These are phyloP conservation scores for Fusarium albosuccineum DNA, from an alignment of 2,329 filamentous ascomycete species.

Conservation along the genomic window DNA sequence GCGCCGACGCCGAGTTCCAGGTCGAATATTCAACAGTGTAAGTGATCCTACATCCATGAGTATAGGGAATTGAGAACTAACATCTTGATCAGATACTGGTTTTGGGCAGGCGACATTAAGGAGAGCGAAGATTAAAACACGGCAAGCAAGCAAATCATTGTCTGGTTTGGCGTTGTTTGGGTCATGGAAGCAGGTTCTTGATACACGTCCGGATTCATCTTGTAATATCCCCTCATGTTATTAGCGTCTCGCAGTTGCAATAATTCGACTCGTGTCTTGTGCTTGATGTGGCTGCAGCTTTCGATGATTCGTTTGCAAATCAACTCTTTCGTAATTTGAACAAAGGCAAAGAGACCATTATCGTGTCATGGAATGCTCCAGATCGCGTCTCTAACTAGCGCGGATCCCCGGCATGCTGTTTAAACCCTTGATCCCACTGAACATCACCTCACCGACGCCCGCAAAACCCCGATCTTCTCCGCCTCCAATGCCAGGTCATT, in stretches of 20 bases:
- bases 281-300: not conserved
- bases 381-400: not conserved
- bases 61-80: constrained; percentile 24
- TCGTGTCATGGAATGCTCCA: not conserved
- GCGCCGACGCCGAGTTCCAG: constrained; percentile 72
- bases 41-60: constrained; percentile 55
- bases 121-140: constrained; percentile 20
- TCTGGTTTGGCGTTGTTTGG: constrained; percentile 8
- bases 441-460: constrained; percentile 4
- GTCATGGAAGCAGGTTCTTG: constrained; percentile 16
- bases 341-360: no score
- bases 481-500: constrained; percentile 4
- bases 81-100: constrained; percentile 44
- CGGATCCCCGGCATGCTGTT: constrained; percentile 1
- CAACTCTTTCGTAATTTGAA: no score
- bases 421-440: constrained; percentile 2
- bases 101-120: constrained; percentile 42
- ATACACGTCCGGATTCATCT: constrained; percentile 27
- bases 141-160: not conserved
- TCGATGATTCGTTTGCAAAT: not conserved
- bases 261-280: constrained; percentile 31
- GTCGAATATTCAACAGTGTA: constrained; percentile 89
- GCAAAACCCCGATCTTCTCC: constrained; percentile 27
- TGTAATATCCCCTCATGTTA: constrained; percentile 35
- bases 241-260: constrained; percentile 29